Evolutionary conservation across 352 stramenopile genomes (phyloP), one percentile per base, ranked within the genome.

Genomic region (Globisporangium orthogonon): DNA sequence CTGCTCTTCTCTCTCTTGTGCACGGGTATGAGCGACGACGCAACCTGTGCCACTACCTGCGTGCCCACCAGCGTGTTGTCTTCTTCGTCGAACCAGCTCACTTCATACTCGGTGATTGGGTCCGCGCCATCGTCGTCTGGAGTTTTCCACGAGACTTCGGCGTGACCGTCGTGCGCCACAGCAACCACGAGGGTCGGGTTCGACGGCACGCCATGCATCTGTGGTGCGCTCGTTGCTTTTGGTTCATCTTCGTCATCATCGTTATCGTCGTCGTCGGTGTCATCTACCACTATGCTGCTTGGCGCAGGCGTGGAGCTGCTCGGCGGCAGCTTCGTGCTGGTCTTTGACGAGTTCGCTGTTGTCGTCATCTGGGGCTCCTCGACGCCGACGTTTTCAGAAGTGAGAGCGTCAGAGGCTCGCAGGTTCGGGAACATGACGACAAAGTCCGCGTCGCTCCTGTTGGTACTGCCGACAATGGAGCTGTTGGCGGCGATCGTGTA

Each of bases 121-220:
- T 90, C 78, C 7, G 66, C 67, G 2, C 80, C 80, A 49, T 90
- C 80, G 52, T 90, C 78, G 17, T 86, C 76, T 5, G 80, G 76
- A 0, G 72, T 56, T 31, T 82, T 72, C 80, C 80, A 90, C 17
- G 66, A 73, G 33, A 90, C 80, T 57, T 79, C 63, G 18, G 76
- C 80, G n/a, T 66, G 61, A 11, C 74, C 63, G 48, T 90, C 80
- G 23, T 69, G 74, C 0, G 74, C 78, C 3, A 77, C 67, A 3
- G 78, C 80, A 2, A 56, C 76, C 29, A 88, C 78, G 29, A 83
- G 58, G 7, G 71, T 88, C 40, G 80, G 78, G 35, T 83, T 83
- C 7, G 77, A 86, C 28, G 79, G 79, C 0, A 89, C 79, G 37
- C 79, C 71, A 48, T 83, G 79, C 51, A 76, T 70, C 44, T 74